Conservation (phyloP, 2,329 filamentous ascomycete genomes). For the Leptodontidium sp. region DNA sequence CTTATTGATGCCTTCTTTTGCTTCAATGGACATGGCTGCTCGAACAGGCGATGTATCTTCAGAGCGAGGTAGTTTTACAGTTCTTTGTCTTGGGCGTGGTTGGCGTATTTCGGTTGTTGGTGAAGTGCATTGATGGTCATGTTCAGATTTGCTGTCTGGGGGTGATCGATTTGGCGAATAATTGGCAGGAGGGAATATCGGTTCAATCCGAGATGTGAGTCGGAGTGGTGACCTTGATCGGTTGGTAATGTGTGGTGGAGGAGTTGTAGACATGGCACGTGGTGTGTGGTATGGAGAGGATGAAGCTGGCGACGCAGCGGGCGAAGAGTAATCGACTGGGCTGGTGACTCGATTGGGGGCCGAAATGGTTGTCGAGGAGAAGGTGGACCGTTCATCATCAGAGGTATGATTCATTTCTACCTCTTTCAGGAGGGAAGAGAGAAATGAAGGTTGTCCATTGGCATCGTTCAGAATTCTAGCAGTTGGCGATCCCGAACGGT, state of each 20-base stretch:
- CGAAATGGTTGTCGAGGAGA: slow-evolving; percentile 35
- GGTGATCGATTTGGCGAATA: slow-evolving; percentile 71
- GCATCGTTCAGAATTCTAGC: slow-evolving; percentile 45
- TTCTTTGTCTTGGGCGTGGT: slow-evolving; percentile 44
- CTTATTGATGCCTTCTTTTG: slow-evolving; percentile 87
- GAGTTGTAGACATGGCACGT: slow-evolving; percentile 71
- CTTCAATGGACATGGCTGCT: slow-evolving; percentile 74
- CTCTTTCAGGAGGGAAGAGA: slow-evolving; percentile 87
- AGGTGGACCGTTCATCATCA: slow-evolving; percentile 59
- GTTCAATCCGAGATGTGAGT: slow-evolving; percentile 75
- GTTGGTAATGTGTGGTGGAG: slow-evolving; percentile 68
- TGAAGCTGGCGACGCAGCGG: slow-evolving; percentile 71
- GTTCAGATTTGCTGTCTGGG: slow-evolving; percentile 39
- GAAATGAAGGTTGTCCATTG: slow-evolving; percentile 74
- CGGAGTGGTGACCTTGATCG: slow-evolving; percentile 73
- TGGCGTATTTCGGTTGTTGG: slow-evolving; percentile 38
- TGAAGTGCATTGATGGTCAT: slow-evolving; percentile 33
- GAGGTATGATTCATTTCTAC: slow-evolving; percentile 73
- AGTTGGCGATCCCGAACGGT: slow-evolving; percentile 28
- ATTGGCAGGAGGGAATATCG: slow-evolving; percentile 77
- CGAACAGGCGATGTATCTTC: slow-evolving; percentile 74
- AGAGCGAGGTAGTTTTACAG: slow-evolving; percentile 45
- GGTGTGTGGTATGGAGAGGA: slow-evolving; percentile 71
- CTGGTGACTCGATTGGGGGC: slow-evolving; percentile 43
- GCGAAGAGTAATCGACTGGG: slow-evolving; percentile 63